Conservation (phyloP, 352 stramenopile species). For the Blastocystis sp. region DNA sequence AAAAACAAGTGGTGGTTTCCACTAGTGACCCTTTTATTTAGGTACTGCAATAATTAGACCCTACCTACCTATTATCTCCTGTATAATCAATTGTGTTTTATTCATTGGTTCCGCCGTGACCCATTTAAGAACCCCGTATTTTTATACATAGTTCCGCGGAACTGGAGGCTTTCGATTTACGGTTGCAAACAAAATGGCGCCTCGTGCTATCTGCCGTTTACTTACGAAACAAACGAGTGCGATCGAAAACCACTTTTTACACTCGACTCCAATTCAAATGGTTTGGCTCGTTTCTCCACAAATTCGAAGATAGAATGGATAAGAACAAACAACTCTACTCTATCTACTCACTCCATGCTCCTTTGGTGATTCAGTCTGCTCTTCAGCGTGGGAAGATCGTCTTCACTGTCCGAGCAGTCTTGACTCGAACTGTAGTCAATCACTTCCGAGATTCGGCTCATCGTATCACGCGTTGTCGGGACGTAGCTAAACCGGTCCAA, state of each 20-base stretch:
- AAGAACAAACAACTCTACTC: background rate
- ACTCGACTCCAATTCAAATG: too few relatives aligned
- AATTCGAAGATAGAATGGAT: background rate
- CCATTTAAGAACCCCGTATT: too few relatives aligned
- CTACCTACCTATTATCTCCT: background rate
- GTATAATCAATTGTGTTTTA: constrained; percentile 25
- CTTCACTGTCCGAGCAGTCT: background rate
- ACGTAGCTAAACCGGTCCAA: background rate
- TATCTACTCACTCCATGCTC: background rate
- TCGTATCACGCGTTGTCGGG: background rate
- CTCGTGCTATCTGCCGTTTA: too few relatives aligned
- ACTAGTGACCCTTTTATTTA: background rate
- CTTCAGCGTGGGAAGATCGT: background rate
- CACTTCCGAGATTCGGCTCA: background rate
- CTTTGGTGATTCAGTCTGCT: background rate
- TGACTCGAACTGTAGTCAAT: background rate
- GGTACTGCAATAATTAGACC: background rate
- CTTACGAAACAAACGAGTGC: too few relatives aligned
- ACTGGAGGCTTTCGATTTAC: too few relatives aligned
- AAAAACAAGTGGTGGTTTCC: background rate
- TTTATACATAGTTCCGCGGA: too few relatives aligned
- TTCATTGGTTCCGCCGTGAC: background rate
- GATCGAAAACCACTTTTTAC: too few relatives aligned
- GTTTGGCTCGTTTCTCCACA: too few relatives aligned
- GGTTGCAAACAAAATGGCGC: too few relatives aligned